A percentile compares a stretch with the other conserved stretches of the same genome.
Conservation (phyloP, 208 protist genomes). For the Leishmania martiniquensis region DNA sequence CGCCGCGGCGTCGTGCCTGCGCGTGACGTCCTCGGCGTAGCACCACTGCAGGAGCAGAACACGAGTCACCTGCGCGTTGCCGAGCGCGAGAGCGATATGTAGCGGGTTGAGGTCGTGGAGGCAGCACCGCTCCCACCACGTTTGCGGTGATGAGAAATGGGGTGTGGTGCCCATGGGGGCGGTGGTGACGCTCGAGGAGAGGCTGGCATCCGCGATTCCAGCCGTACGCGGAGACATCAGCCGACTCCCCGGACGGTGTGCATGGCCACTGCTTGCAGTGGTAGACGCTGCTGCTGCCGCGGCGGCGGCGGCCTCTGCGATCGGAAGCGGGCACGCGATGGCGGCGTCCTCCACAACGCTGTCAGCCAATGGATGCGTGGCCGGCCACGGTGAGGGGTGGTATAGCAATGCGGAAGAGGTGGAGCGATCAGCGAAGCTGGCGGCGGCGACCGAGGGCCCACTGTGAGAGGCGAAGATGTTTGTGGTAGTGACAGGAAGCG, state of each 20-base stretch:
- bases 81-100: constrained; percentile 38
- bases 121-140: constrained; percentile 30
- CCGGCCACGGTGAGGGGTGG: neutral
- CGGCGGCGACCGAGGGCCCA: too few species aligned
- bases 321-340: too few species aligned
- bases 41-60: constrained; percentile 20
- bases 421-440: neutral
- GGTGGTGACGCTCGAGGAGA: neutral
- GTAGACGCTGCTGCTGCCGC: neutral
- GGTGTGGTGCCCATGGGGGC: constrained; percentile 11
- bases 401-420: neutral
- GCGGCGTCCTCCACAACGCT: neutral
- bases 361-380: neutral
- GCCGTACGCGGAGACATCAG: neutral
- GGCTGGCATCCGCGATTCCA: neutral
- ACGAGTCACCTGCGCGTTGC: constrained; percentile 32
- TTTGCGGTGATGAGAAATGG: neutral
- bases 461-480: too few species aligned
- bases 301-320: neutral
- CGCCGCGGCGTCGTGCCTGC: neutral
- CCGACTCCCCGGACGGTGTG: neutral
- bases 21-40: neutral
- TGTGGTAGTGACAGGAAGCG: constrained; percentile 1
- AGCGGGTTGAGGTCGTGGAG: constrained; percentile 36
- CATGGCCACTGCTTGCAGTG: neutral